These are phyloP conservation scores for Dendrocalamus sinicus DNA, from an alignment of 176 grass and related monocot species.

Conservation along the genomic window DNA sequence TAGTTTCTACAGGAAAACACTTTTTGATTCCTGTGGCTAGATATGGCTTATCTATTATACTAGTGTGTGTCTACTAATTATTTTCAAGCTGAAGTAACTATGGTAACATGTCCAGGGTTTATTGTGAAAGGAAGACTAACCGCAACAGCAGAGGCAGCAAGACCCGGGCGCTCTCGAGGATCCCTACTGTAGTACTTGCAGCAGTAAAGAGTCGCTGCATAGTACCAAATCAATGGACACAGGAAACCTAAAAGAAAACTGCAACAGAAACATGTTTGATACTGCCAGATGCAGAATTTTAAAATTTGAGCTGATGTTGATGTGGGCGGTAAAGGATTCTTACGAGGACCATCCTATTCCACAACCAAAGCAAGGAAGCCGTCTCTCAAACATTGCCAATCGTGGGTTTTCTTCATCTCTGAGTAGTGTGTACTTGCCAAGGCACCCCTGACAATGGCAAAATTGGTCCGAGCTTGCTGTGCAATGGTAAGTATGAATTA, in stretches of 20 bases:
- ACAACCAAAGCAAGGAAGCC: slow-evolving; percentile 86
- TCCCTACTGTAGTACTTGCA: slow-evolving; percentile 85
- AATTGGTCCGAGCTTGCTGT: slow-evolving; percentile 52
- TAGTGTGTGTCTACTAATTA: background rate
- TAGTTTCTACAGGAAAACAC: background rate
- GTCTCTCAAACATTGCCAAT: slow-evolving; percentile 75
- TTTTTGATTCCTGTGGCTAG: background rate
- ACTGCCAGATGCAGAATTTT: slow-evolving; percentile 24
- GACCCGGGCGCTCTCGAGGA: slow-evolving; percentile 90
- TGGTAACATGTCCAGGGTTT: slow-evolving; percentile 28
- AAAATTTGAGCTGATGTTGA: slow-evolving; percentile 1
- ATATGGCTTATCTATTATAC: background rate
- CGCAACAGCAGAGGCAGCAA: slow-evolving; percentile 80
- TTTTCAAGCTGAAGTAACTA: slow-evolving; percentile 20
- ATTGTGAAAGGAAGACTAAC: slow-evolving; percentile 44
- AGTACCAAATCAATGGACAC: slow-evolving; percentile 89
- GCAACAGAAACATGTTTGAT: slow-evolving; percentile 36
- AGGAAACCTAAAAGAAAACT: slow-evolving; percentile 97
- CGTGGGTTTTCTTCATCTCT: slow-evolving; percentile 89
- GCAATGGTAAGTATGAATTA: background rate
- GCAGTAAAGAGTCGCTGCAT: slow-evolving; percentile 68
- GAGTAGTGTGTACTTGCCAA: slow-evolving; percentile 69
- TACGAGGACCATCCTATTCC: slow-evolving; percentile 98
- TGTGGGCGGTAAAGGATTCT: slow-evolving; percentile 44
- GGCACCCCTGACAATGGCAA: slow-evolving; percentile 64